A percentile compares a stretch with the other conserved stretches of the same genome.
Evolutionary conservation across 2,329 filamentous ascomycete genomes (phyloP).

Genomic region (Curvularia eragrostidis): DNA sequence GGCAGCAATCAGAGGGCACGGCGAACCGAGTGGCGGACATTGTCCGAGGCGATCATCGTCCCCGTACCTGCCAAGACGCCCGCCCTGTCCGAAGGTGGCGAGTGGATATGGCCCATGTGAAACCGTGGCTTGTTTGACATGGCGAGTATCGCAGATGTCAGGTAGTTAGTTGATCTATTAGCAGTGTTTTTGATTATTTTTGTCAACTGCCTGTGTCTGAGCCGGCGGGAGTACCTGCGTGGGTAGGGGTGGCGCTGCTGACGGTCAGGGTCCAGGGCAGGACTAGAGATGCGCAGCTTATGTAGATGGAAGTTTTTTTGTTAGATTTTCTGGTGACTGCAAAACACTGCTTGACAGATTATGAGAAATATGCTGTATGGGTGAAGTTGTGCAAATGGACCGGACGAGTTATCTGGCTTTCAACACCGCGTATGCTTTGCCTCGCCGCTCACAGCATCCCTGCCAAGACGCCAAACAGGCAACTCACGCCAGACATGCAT

Average conservation of each 20-base stretch:
- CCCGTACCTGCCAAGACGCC: constrained; percentile 25
- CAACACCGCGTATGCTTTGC: neutral
- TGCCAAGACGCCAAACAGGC: constrained; percentile 29
- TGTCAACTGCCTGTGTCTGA: neutral
- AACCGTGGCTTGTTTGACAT: constrained; percentile 2
- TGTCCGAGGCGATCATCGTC: constrained; percentile 8
- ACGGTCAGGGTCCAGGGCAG: constrained; percentile 2
- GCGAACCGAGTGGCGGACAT: constrained; percentile 9
- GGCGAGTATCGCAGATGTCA: neutral
- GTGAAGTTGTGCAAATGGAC: neutral
- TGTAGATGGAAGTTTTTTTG: neutral
- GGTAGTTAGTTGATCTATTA: neutral
- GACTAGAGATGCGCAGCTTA: neutral
- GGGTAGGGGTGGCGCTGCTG: neutral
- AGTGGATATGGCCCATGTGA: neutral
- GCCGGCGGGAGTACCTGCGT: neutral
- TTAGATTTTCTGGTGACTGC: neutral
- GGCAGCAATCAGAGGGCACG: constrained; percentile 8
- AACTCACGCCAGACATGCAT: constrained; percentile 13
- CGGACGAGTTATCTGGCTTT: neutral
- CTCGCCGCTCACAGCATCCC: constrained; percentile 14
- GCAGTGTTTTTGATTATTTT: neutral
- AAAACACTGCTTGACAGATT: neutral
- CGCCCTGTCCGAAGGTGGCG: neutral
- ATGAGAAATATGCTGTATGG: neutral